Percentiles rank a stretch among this genome's conserved stretches.
Conservation (phyloP, 306 rosid genomes). For the Pachyrhizus erosus region DNA sequence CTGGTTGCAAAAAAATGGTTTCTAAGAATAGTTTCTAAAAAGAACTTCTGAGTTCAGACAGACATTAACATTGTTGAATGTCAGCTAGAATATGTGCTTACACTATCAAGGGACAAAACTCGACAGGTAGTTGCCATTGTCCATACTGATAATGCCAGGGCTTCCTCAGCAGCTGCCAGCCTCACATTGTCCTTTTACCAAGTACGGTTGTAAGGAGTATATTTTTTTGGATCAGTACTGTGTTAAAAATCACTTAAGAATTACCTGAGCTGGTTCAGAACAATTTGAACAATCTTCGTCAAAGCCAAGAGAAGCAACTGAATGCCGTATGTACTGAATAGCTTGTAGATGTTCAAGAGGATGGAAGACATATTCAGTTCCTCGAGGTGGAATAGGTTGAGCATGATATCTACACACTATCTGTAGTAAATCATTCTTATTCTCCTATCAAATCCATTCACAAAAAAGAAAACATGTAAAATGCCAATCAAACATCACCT, state of each 20-base stretch:
- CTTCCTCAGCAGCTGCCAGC: slow-evolving; percentile 93
- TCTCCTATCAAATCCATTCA: slow-evolving; percentile 65
- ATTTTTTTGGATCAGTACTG: slow-evolving; percentile 17
- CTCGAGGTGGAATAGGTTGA: slow-evolving; percentile 71
- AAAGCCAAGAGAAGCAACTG: slow-evolving; percentile 71
- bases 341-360: slow-evolving; percentile 95
- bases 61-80: slow-evolving; percentile 31
- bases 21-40: slow-evolving; percentile 19
- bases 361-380: slow-evolving; percentile 72
- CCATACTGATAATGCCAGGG: slow-evolving; percentile 86
- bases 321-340: slow-evolving; percentile 70
- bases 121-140: slow-evolving; percentile 87
- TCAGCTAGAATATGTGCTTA: slow-evolving; percentile 51
- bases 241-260: slow-evolving; percentile 37
- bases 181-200: slow-evolving; percentile 58
- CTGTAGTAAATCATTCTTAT: slow-evolving; percentile 81
- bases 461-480: slow-evolving; percentile 41
- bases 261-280: slow-evolving; percentile 68
- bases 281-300: slow-evolving; percentile 50
- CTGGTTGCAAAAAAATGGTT: background rate
- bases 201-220: slow-evolving; percentile 37
- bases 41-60: background rate
- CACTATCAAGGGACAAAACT: slow-evolving; percentile 85
- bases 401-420: slow-evolving; percentile 85
- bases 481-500: slow-evolving; percentile 42